Base-by-base conservation (phyloP, 2,329 filamentous ascomycete species). In the Hymenotorrendiella dingleyae region DNA sequence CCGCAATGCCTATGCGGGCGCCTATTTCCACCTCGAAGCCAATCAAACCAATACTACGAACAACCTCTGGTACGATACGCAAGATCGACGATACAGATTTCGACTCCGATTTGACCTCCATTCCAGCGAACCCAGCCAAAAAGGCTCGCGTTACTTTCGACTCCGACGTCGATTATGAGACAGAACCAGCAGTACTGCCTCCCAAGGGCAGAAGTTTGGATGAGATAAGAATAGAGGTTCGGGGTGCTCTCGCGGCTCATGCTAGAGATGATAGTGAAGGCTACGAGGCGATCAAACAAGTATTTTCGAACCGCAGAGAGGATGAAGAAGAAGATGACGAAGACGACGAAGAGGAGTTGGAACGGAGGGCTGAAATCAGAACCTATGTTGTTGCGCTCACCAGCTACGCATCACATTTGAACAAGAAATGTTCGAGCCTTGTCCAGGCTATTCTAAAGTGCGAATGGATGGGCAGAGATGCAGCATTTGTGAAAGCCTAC, bases 401-500 rank as follows among this genome's bases (percentile, higher is more conserved):
- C 10, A 74, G 70, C 56, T 79, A 74, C 53, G 70, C 76, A 6
- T 75, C 78, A n/a, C 67, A 78, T 26, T 65, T 85, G 23, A 72
- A 76, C 50, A 74, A 72, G 58, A 71, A 71, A 22, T 83, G 77
- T 56, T 70, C 74, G 17, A 73, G 72, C 4, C 65, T 85, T 21
- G 71, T 84, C 44, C 71, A 70, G 52, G 70, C 68, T 38, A 67
- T 84, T 7, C 64, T 84, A n/a, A 66, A 69, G 40, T 80, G 74
- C 58, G 73, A 75, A 24, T 85, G 81, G 81, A 66, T 82, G 26
- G 80, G 77, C 8, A 73, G 79, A 43, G 78, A 83, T 47, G 74
- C 78, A 21, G 68, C 71, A 26, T 87, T 87, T 57, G 71, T 80
- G 43, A 76, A 77, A 54, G 75, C 78, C 39, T 89, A 86, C 59